phyloP scores from a whole-genome alignment of 2,329 filamentous ascomycete species.

The Teratosphaeria nubilosa region DNA sequence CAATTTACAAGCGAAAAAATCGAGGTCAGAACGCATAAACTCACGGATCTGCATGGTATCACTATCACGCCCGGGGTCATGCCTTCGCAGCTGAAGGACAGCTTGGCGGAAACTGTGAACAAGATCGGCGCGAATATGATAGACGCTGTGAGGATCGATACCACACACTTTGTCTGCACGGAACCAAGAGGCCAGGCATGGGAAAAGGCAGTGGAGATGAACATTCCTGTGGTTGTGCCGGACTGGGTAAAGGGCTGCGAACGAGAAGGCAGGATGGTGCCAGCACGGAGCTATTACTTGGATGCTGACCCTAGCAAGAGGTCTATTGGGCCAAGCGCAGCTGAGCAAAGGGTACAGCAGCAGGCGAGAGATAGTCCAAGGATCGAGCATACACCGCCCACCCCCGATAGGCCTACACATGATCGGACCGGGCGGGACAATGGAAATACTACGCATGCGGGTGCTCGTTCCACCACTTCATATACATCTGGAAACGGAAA shows the following conservation, averaged over 20 bases:
- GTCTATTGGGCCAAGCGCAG: slow-evolving; percentile 36
- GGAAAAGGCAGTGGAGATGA: slow-evolving; percentile 97
- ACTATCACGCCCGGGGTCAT: slow-evolving; percentile 87
- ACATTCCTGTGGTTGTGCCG: slow-evolving; percentile 90
- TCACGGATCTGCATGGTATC: slow-evolving; percentile 93
- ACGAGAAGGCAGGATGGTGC: slow-evolving; percentile 80
- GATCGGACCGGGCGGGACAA: neutral
- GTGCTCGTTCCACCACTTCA: neutral
- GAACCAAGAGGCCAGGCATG: slow-evolving; percentile 81
- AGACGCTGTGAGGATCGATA: slow-evolving; percentile 87
- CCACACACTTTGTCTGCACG: slow-evolving; percentile 95
- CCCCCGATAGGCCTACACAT: slow-evolving; percentile 31
- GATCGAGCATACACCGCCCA: slow-evolving; percentile 42
- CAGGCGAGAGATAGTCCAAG: slow-evolving; percentile 31
- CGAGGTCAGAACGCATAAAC: slow-evolving; percentile 86
- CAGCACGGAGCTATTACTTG: slow-evolving; percentile 91
- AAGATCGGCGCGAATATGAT: slow-evolving; percentile 87
- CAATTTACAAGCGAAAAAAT: slow-evolving; percentile 77
- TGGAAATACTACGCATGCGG: neutral
- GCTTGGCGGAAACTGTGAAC: slow-evolving; percentile 64
- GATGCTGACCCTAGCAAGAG: slow-evolving; percentile 65
- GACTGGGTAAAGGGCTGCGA: slow-evolving; percentile 99
- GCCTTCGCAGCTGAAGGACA: slow-evolving; percentile 61
- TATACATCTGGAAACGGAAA: neutral
- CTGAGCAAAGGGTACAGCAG: slow-evolving; percentile 16